These are phyloP conservation scores for Claviceps paspali DNA, from an alignment of 2,329 filamentous ascomycete species.

Conservation along the genomic window DNA sequence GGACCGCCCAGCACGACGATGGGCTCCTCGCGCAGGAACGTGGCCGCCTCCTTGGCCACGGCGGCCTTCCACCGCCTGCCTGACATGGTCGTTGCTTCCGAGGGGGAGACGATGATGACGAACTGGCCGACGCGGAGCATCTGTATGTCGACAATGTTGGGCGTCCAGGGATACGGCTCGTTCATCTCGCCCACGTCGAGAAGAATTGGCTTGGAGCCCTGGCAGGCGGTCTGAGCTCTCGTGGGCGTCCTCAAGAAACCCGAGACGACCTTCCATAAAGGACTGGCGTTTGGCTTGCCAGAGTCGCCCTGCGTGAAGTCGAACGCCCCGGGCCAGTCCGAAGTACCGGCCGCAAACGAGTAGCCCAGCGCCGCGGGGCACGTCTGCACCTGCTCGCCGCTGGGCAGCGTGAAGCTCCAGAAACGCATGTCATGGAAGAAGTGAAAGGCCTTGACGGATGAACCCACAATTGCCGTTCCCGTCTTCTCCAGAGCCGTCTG, in stretches of 20 bases:
- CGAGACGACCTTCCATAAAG: conserved; percentile 67
- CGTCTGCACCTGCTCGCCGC: conserved; percentile 55
- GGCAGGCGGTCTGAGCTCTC: conserved; percentile 56
- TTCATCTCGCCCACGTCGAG: conserved; percentile 76
- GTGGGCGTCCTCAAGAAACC: conserved; percentile 56
- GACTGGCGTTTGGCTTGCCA: conserved; percentile 51
- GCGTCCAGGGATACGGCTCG: conserved; percentile 70
- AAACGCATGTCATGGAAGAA: conserved; percentile 70
- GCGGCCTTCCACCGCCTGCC: conserved; percentile 74
- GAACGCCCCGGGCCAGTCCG: conserved; percentile 79
- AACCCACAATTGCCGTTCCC: conserved; percentile 40
- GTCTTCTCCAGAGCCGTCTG: conserved; percentile 24
- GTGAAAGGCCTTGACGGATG: conserved; percentile 66
- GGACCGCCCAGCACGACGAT: conserved; percentile 78
- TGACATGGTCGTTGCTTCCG: conserved; percentile 86
- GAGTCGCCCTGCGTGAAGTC: conserved; percentile 84
- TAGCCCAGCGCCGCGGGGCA: conserved; percentile 84
- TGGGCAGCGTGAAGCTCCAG: conserved; percentile 57
- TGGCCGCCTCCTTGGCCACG: conserved; percentile 35
- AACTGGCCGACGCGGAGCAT: conserved; percentile 71
- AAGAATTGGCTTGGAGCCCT: conserved; percentile 68
- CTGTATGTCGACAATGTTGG: conserved; percentile 85
- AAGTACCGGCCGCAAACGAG: conserved; percentile 84
- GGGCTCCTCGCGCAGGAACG: conserved; percentile 36
- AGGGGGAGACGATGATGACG: conserved; percentile 68